phyloP scores from a whole-genome alignment of 306 rosid species.

The Malus sieversii region DNA sequence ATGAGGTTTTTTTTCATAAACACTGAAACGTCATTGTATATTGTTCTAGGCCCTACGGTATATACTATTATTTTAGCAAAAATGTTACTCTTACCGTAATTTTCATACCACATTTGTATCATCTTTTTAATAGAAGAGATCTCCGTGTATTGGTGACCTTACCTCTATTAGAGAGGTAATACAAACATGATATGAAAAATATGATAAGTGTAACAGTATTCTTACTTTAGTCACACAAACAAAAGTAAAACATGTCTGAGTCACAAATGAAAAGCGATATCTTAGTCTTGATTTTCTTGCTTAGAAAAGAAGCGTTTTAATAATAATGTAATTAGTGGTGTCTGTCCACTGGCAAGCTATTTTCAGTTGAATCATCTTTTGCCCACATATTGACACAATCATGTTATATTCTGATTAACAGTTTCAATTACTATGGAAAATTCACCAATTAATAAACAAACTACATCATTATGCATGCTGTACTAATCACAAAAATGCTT shows the following conservation, averaged over 20 bases:
- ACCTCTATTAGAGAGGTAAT: no score
- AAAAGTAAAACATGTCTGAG: slow-evolving; percentile 5
- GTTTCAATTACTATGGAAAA: background rate
- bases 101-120: no score
- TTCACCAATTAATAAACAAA: background rate
- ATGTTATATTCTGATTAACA: background rate
- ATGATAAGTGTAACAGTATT: no score
- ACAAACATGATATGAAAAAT: no score
- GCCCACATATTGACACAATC: slow-evolving; percentile 7
- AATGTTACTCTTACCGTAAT: no score
- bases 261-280: slow-evolving; percentile 4
- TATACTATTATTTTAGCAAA: background rate
- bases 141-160: no score
- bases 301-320: background rate
- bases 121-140: no score
- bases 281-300: slow-evolving; percentile 6
- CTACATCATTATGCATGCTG: background rate
- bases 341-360: background rate
- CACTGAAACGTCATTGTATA: background rate
- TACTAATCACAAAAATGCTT: background rate
- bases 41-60: background rate
- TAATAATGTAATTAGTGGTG: slow-evolving; percentile 17
- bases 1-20: background rate
- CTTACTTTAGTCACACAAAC: background rate
- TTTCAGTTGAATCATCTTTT: slow-evolving; percentile 4